These are phyloP conservation scores for Hanseniaspora nectarophila DNA, from an alignment of 805 yeast genomes.

Conservation along the genomic window DNA sequence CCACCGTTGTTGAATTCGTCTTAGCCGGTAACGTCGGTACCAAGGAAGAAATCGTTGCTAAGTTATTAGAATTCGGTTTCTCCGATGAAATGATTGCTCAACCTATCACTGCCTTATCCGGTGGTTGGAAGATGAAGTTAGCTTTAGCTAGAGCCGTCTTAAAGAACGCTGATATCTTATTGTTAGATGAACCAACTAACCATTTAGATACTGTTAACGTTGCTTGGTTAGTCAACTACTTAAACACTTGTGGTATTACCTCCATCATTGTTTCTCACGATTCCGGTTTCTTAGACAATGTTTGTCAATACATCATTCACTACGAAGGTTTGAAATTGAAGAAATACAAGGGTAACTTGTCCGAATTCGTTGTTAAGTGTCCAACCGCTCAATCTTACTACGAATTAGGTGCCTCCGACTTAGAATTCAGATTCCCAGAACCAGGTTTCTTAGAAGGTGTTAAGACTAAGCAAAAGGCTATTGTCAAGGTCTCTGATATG, in stretches of 20 bases:
- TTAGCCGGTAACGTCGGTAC: constrained; percentile 61
- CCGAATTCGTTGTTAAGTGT: constrained; percentile 96
- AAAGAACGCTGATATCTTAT: constrained; percentile 93
- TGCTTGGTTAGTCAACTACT: constrained; percentile 99
- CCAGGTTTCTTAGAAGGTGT: constrained; percentile 99
- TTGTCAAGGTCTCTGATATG: constrained; percentile 95
- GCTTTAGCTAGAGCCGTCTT: constrained; percentile 98
- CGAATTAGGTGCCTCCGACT: constrained; percentile 96
- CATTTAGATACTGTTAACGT: constrained; percentile 99
- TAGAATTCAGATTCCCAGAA: constrained; percentile 96
- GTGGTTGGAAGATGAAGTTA: constrained; percentile 99
- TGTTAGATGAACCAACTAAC: constrained; percentile 99
- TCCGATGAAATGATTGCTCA: constrained; percentile 80
- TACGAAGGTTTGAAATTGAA: constrained; percentile 99
- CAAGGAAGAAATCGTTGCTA: constrained; percentile 55
- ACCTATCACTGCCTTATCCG: constrained; percentile 95
- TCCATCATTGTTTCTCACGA: constrained; percentile 98
- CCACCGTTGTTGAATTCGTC: constrained; percentile 87
- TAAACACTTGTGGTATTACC: constrained; percentile 95
- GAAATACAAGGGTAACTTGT: constrained; percentile 99
- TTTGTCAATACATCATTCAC: constrained; percentile 96
- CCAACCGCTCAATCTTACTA: constrained; percentile 98
- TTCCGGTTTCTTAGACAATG: constrained; percentile 97
- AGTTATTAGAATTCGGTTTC: constrained; percentile 86
- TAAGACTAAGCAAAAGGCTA: constrained; percentile 99